Percentiles rank a stretch among this genome's conserved stretches.
Conservation (phyloP, 345 rosid genomes). For the Populus nigra region DNA sequence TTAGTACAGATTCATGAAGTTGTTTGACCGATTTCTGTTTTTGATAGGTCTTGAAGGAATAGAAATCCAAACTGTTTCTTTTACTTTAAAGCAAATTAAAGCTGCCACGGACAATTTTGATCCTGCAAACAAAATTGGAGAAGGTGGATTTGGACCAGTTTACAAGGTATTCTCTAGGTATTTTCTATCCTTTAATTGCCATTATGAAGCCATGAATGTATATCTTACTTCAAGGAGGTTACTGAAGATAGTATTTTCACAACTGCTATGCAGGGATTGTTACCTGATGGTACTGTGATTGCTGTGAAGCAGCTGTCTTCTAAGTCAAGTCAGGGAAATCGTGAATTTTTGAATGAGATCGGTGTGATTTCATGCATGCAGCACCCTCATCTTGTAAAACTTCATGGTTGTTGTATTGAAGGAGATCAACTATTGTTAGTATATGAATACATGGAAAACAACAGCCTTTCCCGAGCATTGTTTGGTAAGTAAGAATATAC, state of each 20-base stretch:
- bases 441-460: constrained; percentile 21
- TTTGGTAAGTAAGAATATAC: constrained; percentile 1
- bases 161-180: constrained; percentile 39
- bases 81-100: constrained; percentile 52
- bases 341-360: constrained; percentile 22
- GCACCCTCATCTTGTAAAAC: constrained; percentile 23
- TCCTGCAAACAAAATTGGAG: constrained; percentile 54
- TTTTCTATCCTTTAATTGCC: background rate
- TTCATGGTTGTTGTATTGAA: constrained; percentile 17
- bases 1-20: background rate
- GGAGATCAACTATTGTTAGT: constrained; percentile 15
- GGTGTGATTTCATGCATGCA: constrained; percentile 15
- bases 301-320: constrained; percentile 22
- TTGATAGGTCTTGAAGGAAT: constrained; percentile 19
- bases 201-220: background rate
- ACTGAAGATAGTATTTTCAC: background rate
- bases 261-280: constrained; percentile 10
- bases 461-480: constrained; percentile 13
- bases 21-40: background rate
- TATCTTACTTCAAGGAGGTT: background rate
- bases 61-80: constrained; percentile 26
- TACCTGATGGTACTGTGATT: constrained; percentile 15
- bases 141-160: constrained; percentile 70
- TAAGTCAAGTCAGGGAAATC: constrained; percentile 23
- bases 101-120: constrained; percentile 52